Percentiles rank a stretch among this genome's conserved stretches.
phyloP scores from a whole-genome alignment of 352 stramenopile genomes.

The Phytophthora hybrid region DNA sequence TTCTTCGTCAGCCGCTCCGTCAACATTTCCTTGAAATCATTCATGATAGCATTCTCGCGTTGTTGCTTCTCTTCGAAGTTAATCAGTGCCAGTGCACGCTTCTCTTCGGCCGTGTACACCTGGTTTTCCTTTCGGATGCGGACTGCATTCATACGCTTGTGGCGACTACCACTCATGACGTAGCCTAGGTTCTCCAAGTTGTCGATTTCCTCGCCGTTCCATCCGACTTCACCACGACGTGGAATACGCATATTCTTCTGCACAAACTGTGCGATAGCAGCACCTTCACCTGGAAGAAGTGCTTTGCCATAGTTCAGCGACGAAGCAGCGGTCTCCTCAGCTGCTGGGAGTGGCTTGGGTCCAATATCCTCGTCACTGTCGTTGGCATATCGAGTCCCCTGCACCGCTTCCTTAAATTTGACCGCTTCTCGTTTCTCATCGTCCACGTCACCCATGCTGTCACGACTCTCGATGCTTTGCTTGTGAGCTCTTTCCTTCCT shows the following conservation, averaged over 20 bases:
- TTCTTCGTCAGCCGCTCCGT: conserved; percentile 90
- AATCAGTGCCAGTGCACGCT: conserved; percentile 97
- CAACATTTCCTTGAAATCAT: conserved; percentile 96
- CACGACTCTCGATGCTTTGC: conserved; percentile 19
- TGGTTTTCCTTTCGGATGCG: conserved; percentile 99
- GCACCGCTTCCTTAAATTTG: conserved; percentile 91
- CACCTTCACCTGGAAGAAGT: conserved; percentile 93
- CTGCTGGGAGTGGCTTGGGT: conserved; percentile 75
- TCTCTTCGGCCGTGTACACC: conserved; percentile 99
- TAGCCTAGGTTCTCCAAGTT: conserved; percentile 94
- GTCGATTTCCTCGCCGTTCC: conserved; percentile 96
- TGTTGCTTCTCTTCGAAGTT: conserved; percentile 99
- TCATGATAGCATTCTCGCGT: conserved; percentile 97
- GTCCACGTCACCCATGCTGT: conserved; percentile 29
- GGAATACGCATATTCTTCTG: conserved; percentile 99
- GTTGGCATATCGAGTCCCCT: conserved; percentile 61
- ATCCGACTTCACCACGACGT: conserved; percentile 98
- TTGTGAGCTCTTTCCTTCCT: conserved; percentile 37
- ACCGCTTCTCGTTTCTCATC: conserved; percentile 81
- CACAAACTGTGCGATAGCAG: conserved; percentile 97
- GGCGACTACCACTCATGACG: conserved; percentile 98
- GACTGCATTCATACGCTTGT: conserved; percentile 99
- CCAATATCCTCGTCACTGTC: conserved; percentile 91
- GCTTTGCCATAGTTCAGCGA: conserved; percentile 93
- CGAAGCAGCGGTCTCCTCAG: conserved; percentile 56